phyloP scores from a whole-genome alignment of 192 early-diverging fungal species.

The Coemansia sp. region DNA sequence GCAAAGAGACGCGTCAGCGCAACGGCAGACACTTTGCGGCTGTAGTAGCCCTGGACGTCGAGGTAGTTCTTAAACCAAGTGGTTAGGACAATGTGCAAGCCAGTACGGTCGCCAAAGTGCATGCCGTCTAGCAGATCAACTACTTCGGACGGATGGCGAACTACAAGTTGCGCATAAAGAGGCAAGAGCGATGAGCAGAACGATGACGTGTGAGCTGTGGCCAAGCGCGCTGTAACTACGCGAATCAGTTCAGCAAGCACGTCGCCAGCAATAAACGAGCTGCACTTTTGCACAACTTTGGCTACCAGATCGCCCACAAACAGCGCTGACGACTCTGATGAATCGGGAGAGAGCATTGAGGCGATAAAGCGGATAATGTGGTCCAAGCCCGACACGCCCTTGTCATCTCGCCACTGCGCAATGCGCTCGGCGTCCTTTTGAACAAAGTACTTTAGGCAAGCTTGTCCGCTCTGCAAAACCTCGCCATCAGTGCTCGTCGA shows the following conservation, averaged over 20 bases:
- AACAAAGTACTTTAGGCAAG: conserved; percentile 79
- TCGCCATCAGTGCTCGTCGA: conserved; percentile 69
- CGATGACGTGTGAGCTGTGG: conserved; percentile 70
- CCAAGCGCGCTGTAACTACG: conserved; percentile 72
- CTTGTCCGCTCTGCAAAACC: conserved; percentile 87
- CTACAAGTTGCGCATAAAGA: conserved; percentile 85
- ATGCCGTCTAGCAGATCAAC: conserved; percentile 69
- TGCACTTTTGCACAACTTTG: conserved; percentile 81
- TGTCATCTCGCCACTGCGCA: conserved; percentile 67
- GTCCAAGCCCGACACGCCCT: conserved; percentile 67
- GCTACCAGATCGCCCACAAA: conserved; percentile 90
- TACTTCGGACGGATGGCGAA: conserved; percentile 67
- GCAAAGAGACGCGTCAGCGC: conserved; percentile 76
- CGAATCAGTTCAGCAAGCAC: conserved; percentile 74
- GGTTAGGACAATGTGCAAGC: conserved; percentile 73
- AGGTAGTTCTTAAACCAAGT: conserved; percentile 84
- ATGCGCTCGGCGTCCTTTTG: conserved; percentile 75
- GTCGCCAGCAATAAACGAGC: conserved; percentile 22
- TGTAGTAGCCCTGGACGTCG: conserved; percentile 81
- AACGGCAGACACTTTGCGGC: conserved; percentile 74
- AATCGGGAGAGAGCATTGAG: conserved; percentile 71
- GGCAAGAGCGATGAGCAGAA: conserved; percentile 85
- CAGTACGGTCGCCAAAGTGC: conserved; percentile 63
- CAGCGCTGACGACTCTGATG: conserved; percentile 77
- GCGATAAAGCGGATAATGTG: conserved; percentile 81